Percentiles rank a stretch among this genome's conserved stretches.
phyloP scores from a whole-genome alignment of 441 rosid species.

The Pelargonium cotyledonis region DNA sequence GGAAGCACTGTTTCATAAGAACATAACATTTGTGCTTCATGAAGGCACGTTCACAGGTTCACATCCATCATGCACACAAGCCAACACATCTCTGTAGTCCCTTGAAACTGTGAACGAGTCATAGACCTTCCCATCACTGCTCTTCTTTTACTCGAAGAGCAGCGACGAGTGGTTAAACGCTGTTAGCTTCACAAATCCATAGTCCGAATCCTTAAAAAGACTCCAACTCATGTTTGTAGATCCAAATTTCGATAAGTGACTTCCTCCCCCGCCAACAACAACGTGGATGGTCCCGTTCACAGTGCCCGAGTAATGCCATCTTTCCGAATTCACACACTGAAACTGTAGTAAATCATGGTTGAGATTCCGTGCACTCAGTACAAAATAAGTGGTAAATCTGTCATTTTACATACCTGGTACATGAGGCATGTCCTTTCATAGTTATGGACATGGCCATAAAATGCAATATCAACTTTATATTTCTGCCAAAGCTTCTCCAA shows the following conservation, averaged over 20 bases:
- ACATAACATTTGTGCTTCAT: too few relatives aligned
- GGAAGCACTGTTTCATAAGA: too few relatives aligned
- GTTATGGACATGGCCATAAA: constrained; percentile 9
- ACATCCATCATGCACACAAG: constrained; percentile 72
- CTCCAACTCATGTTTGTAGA: constrained; percentile 54
- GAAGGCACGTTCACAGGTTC: not conserved
- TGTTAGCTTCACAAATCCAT: constrained; percentile 72
- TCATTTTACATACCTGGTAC: not conserved
- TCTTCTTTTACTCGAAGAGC: constrained; percentile 80
- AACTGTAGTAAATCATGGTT: constrained; percentile 28
- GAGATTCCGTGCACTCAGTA: too few relatives aligned
- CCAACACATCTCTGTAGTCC: constrained; percentile 72
- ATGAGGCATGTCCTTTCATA: constrained; percentile 13
- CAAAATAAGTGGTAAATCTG: too few relatives aligned
- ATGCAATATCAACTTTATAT: constrained; percentile 4
- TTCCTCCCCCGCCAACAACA: constrained; percentile 37
- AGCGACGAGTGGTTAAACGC: constrained; percentile 66
- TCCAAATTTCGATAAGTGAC: constrained; percentile 33
- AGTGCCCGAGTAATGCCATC: constrained; percentile 49
- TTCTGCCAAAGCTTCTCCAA: constrained; percentile 16
- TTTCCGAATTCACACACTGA: constrained; percentile 51
- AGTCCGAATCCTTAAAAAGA: constrained; percentile 57
- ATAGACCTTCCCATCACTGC: constrained; percentile 56
- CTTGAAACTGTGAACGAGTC: constrained; percentile 77
- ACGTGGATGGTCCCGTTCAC: constrained; percentile 75